Base-by-base conservation (phyloP, 345 rosid genomes). In the Trapa incisa region DNA sequence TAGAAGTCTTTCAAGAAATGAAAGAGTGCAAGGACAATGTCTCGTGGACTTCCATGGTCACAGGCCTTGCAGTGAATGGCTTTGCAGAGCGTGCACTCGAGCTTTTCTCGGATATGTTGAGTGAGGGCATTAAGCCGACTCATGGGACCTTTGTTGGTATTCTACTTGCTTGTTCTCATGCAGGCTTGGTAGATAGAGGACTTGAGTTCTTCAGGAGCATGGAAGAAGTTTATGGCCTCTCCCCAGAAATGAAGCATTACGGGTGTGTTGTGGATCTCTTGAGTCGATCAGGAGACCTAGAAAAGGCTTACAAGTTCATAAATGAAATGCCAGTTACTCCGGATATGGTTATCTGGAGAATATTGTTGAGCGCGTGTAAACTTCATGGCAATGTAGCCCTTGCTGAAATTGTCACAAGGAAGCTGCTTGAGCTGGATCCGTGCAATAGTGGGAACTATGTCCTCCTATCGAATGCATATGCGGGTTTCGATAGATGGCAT, bases 201-300 rank as follows among this genome's bases (percentile, higher is more conserved):
- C 65, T 80, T 71, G 65, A 72, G 67, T 73, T 74, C 71, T 85
- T 87, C 70, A 67, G 65, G 57, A 80, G 78, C 32, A 88, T 88
- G 91, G 71, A 76, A 68, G 47, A 41, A 41, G 69, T 70, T 43
- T 64, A 88, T 66, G 81, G 82, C 70, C 81, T 86, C 36, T 65
- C 68, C 68, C 89, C 89, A 15, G 89, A 81, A 76, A 79, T 83
- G 77, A 87, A 86, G 74, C 89, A 86, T 65, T 86, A 81, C 13
- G 91, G 95, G 17, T 88, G 91, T 38, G 72, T 84, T 77, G 84
- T 83, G 61, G 91, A 88, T 80, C 81, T 88, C 36, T 77, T 88
- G 60, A 79, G 95, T 65, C 86, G 89, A n/a, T 63, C 76, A 35
- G 88, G 95, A 58, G 5, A 78, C 71, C 78, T 88, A 3, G 76